Percentiles rank a stretch among this genome's conserved stretches.
phyloP scores from a whole-genome alignment of 176 grass and related monocot species.

The barley (Hordeum vulgare) region DNA sequence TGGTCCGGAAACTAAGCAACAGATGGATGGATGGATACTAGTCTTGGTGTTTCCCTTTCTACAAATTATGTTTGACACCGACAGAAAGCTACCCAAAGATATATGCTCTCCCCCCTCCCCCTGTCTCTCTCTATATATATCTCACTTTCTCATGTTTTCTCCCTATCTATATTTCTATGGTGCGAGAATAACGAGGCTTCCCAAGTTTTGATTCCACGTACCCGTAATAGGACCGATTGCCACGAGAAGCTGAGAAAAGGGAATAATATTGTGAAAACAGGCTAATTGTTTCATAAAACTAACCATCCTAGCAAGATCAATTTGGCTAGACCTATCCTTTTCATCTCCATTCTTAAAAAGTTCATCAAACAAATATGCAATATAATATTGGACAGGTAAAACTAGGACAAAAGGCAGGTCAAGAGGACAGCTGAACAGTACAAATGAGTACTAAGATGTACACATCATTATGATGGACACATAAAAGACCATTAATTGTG shows the following conservation, averaged over 20 bases:
- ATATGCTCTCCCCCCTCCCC: not conserved
- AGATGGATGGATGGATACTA: not conserved
- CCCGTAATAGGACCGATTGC: not conserved
- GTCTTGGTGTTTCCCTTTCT: slow-evolving; percentile 1
- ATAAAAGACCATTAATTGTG: not conserved
- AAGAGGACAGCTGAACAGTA: not conserved
- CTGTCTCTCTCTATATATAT: too few species aligned
- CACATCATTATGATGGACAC: not conserved
- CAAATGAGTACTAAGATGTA: not conserved
- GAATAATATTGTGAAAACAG: too few species aligned
- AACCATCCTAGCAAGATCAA: too few species aligned
- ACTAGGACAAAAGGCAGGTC: not conserved
- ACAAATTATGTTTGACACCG: slow-evolving; percentile 7
- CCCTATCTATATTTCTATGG: not conserved
- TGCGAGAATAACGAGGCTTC: not conserved
- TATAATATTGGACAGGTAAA: not conserved
- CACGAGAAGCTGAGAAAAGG: not conserved
- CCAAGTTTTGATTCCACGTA: not conserved
- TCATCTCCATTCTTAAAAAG: too few species aligned
- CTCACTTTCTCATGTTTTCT: not conserved
- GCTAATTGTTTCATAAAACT: too few species aligned
- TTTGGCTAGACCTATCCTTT: too few species aligned
- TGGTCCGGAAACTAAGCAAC: not conserved
- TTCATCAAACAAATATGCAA: too few species aligned
- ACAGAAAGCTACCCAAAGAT: slow-evolving; percentile 1